Evolutionary conservation across 2,329 filamentous ascomycete genomes (phyloP), one percentile per base, ranked within the genome.

Genomic region (Arthrobotrys entomopaga): DNA sequence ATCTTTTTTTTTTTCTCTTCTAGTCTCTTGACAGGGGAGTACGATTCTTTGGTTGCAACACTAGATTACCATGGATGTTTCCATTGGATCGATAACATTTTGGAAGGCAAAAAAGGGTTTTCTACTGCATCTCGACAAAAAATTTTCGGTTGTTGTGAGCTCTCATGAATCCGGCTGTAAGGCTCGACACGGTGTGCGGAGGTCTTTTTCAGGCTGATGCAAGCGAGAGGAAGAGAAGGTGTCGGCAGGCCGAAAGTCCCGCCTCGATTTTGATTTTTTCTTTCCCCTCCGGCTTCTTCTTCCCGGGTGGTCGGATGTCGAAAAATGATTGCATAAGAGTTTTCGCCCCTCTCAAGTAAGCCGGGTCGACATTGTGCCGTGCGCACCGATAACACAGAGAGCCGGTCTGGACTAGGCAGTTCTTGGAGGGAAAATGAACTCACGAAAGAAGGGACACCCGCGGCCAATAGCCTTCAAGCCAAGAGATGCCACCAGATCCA

Each of bases 361-460:
- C 69, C 69, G 69, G 63, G 56, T 73, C 61, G 69, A 66, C 49
- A 73, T 66, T 73, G 69, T 73, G 69, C 69, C 69, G 69, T 63
- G 69, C 60, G 61, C 69, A 73, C 69, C 69, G 69, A 73, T 73
- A 73, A 50, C 63, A 53, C 63, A 53, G 40, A 26, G 50, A 58
- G 46, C 56, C 54, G 52, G 52, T 65, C 54, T 64, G 46, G 54
- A 56, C 67, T 73, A 65, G 61, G 60, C 60, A 73, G 60, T 65
- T 73, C 22, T 53, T 65, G 22, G 69, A 73, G 69, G 29, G 60
- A 38, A 54, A 56, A 16, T 26, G 53, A 46, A 13, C 60, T 65
- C 34, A 60, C 20, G 49, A 65, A 54, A 65, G 63, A 58, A 66
- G 46, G 63, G 50, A 57, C 56, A 57, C 49, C 52, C 50, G 56